Base-by-base conservation (phyloP, 352 stramenopile species). In the Thraustotheca clavata region DNA sequence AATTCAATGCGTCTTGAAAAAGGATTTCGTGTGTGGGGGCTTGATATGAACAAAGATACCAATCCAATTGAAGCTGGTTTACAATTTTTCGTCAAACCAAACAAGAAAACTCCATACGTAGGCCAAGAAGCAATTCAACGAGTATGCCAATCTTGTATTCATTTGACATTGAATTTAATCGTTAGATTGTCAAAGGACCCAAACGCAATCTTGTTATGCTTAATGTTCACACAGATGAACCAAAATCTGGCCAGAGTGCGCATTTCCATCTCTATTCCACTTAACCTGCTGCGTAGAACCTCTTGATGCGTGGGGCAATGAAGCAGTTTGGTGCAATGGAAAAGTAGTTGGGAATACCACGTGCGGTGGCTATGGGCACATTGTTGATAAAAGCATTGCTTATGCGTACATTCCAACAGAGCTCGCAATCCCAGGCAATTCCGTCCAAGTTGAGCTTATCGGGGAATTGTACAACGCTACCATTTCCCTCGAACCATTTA, bases 31-130 rank as follows among this genome's bases (percentile, higher is more conserved):
- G 57, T 65, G 12, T 65, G 57, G 57, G 57, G 57, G 27, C 12
- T 20, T 16, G 57, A 65, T 12, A 65, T 65, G 57, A 65, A 65
- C 36, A 65, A 54, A 16, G 57, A 65, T 33, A 65, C 57, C 12
- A 65, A 43, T 27, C 57, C 57, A 22, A 33, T 65, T 6, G 18
- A 65, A 41, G 57, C 57, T 3, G 57, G 57, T 0, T 26, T 65
- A 26, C 27, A 41, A n/a, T 43, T 43, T 34, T 65, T 65, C 29
- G 36, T 65, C 16, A 52, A 65, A 27, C n/a, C 34, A 18, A 31
- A 55, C 41, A 65, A 65, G 31, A 27, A 27, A 8, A 54, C 41
- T 9, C 57, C 57, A 1, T 65, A 46, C 39, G 29, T 65, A 8
- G 57, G 57, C 8, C 57, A 65, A 54, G 16, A n/a, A 52, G 57